A percentile compares a stretch with the other conserved stretches of the same genome.
These are phyloP conservation scores for Solanum lycopersicoides DNA, from an alignment of 257 asterid species.

Conservation along the genomic window DNA sequence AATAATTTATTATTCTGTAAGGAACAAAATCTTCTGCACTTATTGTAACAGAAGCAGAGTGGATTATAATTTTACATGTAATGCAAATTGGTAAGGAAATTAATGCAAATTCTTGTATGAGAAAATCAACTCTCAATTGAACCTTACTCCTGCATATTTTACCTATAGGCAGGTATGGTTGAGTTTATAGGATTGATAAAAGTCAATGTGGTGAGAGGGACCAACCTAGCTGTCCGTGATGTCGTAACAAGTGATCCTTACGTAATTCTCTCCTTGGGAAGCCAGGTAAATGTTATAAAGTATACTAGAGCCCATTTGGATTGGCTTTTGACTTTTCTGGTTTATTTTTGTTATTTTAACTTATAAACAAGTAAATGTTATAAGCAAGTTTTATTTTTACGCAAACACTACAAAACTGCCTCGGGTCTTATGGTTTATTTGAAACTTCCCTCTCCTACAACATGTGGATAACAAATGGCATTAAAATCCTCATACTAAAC, in stretches of 20 bases:
- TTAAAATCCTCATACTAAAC: neutral
- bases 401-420: neutral
- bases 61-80: neutral
- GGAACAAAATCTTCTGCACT: neutral
- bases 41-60: neutral
- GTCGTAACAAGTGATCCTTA: conserved; percentile 86
- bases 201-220: conserved; percentile 78
- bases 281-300: conserved; percentile 40
- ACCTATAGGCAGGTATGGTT: conserved; percentile 84
- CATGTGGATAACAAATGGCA: neutral
- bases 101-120: neutral
- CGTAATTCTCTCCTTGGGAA: conserved; percentile 75
- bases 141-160: conserved; percentile 10
- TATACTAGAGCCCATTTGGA: neutral
- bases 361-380: neutral
- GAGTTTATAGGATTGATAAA: conserved; percentile 84
- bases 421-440: neutral
- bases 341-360: neutral
- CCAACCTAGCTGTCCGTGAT: conserved; percentile 83
- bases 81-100: neutral
- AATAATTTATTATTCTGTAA: conserved; percentile 2
- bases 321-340: neutral
- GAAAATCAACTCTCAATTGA: neutral
- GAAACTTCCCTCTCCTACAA: neutral
- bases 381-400: neutral